Base-by-base conservation (phyloP, 2,329 filamentous ascomycete genomes). In the Penicillium sp. region DNA sequence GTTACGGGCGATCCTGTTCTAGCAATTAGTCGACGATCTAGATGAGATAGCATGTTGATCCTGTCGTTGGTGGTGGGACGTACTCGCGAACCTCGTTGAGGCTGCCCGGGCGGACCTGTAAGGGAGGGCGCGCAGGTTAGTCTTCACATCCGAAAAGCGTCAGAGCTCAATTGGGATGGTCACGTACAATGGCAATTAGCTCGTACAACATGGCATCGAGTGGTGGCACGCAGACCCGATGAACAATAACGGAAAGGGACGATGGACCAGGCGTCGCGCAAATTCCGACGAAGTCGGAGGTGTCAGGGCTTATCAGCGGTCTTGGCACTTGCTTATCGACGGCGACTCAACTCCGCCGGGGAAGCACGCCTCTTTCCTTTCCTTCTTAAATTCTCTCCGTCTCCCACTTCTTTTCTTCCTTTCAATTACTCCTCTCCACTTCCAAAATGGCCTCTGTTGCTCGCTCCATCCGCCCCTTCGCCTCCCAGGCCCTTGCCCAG, bases 51-150 rank as follows among this genome's bases (percentile, higher is more conserved):
- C 58, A 58, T 55, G 44, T 45, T 47, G 53, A 33, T 49, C 53
- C 44, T 54, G 38, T 62, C 28, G 61, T 65, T 38, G 6, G 17
- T 33, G 37, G 53, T 42, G 65, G 60, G 69, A 82, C 86, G 70
- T 88, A 97, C 93, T 98, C 94, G 88, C 94, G 96, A 73, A 97
- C 93, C 85, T 98, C 94, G 76, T 85, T 83, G 76, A 97, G 82
- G 81, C 88, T 94, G 84, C 92, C 92, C 70, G 93, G 92, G 75
- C 95, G 94, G 82, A 96, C 93, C 95, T 98, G 76, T 59, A 57
- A 56, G 60, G 55, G 54, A 42, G 57, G 57, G 53, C 42, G 35
- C 28, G 26, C 49, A 40, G 42, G 58, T 71, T 65, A 70, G 67
- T 58, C 9, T 44, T 50, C 37, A 1, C 26, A 22, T 24, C 35